Percentiles rank a stretch among this genome's conserved stretches.
These are phyloP conservation scores for Cordyceps cateniannulata DNA, from an alignment of 2,329 filamentous ascomycete species.

Conservation along the genomic window DNA sequence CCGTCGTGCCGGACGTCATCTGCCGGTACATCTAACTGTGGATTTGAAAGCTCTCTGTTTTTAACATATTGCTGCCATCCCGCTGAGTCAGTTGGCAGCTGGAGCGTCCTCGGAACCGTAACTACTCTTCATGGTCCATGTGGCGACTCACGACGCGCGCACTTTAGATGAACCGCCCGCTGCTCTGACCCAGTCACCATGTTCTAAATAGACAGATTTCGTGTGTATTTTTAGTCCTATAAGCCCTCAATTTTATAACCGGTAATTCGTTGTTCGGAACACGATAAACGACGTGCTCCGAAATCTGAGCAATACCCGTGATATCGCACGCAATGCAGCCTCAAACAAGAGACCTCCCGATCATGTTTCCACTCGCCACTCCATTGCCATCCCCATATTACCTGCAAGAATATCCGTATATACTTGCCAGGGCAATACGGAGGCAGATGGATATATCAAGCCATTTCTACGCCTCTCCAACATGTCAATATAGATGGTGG, in stretches of 20 bases:
- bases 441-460: not conserved
- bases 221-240: not conserved
- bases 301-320: not conserved
- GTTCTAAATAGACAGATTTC: not conserved
- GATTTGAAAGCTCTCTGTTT: not conserved
- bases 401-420: not conserved
- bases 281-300: not conserved
- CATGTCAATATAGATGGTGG: slow-evolving; percentile 8
- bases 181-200: not conserved
- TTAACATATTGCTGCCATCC: not conserved
- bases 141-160: not conserved
- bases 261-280: not conserved
- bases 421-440: not conserved
- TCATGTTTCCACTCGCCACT: not conserved
- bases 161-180: not conserved
- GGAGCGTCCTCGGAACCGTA: not conserved
- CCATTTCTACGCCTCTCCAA: not conserved
- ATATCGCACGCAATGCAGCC: slow-evolving; percentile 5
- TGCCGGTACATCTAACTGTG: not conserved
- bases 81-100: not conserved
- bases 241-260: not conserved
- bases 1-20: not conserved
- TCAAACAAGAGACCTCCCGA: not conserved
- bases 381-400: not conserved
- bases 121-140: not conserved